Percentiles rank a stretch among this genome's conserved stretches.
phyloP scores from a whole-genome alignment of 129 eudicot species.

The Daucus carota region DNA sequence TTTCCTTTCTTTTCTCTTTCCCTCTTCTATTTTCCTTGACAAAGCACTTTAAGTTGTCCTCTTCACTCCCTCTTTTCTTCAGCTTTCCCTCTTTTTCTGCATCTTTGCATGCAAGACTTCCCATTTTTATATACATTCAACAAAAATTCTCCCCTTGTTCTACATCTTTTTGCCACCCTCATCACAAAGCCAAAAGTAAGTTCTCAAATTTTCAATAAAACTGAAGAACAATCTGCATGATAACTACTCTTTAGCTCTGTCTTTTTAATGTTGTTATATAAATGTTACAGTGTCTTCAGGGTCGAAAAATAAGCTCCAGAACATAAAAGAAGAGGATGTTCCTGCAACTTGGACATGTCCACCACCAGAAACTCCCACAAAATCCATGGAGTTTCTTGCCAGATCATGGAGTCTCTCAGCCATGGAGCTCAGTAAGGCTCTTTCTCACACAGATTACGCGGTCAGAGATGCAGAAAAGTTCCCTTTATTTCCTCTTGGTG shows the following conservation, averaged over 20 bases:
- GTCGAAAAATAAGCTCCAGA: constrained; percentile 33
- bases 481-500: constrained; percentile 9
- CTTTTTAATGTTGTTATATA: constrained; percentile 7
- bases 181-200: constrained; percentile 21
- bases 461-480: constrained; percentile 23
- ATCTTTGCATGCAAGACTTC: constrained; percentile 1
- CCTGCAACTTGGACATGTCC: constrained; percentile 51
- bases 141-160: not conserved
- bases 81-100: not conserved
- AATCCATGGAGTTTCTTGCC: constrained; percentile 91
- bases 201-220: not conserved
- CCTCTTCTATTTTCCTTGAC: not conserved
- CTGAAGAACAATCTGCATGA: not conserved
- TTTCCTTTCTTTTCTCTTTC: not conserved
- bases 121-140: not conserved
- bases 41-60: not conserved
- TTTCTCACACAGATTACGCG: constrained; percentile 30
- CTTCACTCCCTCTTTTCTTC: not conserved
- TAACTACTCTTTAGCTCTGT: constrained; percentile 4
- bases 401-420: constrained; percentile 91
- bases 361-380: constrained; percentile 83
- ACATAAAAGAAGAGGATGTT: constrained; percentile 55
- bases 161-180: not conserved
- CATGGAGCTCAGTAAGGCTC: constrained; percentile 66
- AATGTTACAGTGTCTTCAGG: constrained; percentile 39